These are phyloP conservation scores for Penicillium concentricum DNA, from an alignment of 2,329 filamentous ascomycete species.

Conservation along the genomic window DNA sequence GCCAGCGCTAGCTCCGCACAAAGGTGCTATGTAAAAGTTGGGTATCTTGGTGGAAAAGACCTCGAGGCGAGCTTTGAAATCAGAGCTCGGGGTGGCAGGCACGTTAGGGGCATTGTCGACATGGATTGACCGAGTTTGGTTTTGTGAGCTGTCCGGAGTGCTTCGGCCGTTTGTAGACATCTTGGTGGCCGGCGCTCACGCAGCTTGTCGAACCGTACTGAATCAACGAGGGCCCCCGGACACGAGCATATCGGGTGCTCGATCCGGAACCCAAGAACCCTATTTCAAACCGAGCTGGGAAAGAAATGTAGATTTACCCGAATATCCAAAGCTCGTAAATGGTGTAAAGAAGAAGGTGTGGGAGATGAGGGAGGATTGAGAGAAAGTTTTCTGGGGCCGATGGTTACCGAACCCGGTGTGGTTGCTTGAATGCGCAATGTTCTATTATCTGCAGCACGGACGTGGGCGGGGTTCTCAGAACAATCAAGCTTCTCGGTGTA, in stretches of 20 bases:
- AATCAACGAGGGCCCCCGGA: conserved; percentile 44
- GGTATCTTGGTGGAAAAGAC: conserved; percentile 51
- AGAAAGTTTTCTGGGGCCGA: conserved; percentile 22
- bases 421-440: conserved; percentile 24
- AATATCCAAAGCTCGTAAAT: not conserved
- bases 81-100: conserved; percentile 27
- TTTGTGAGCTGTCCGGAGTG: conserved; percentile 32
- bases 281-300: conserved; percentile 14
- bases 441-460: conserved; percentile 31
- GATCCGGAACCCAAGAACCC: conserved; percentile 39
- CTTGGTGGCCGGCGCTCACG: conserved; percentile 37
- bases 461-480: conserved; percentile 26
- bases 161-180: conserved; percentile 49
- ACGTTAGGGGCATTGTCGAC: conserved; percentile 25
- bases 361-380: conserved; percentile 1
- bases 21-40: conserved; percentile 67
- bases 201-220: conserved; percentile 39
- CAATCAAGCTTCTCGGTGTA: conserved; percentile 29
- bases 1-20: conserved; percentile 84
- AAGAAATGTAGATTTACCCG: not conserved
- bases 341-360: not conserved
- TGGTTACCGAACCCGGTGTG: conserved; percentile 26
- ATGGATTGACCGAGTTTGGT: conserved; percentile 26
- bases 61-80: conserved; percentile 39
- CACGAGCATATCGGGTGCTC: conserved; percentile 42